Base-by-base conservation (phyloP, 2,329 filamentous ascomycete species). In the Aspergillus eucalypticola region DNA sequence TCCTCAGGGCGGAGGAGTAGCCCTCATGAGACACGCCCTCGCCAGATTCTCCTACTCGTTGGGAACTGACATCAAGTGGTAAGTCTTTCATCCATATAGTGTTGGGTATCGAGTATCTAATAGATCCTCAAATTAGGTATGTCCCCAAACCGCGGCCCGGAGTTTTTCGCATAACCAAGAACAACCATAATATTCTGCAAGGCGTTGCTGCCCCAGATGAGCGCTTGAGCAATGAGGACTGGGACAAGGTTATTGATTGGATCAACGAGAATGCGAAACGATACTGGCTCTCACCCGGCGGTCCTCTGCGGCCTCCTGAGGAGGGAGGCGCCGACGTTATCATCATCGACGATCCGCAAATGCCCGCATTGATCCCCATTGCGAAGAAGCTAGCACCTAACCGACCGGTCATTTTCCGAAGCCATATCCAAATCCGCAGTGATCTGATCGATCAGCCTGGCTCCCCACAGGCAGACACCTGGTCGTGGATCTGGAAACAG, bases 141-240 rank as follows among this genome's bases (percentile, higher is more conserved):
- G 90, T 94, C 1, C 91, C 91, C 6, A 92, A 91, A 73, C 90
- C 91, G 21, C 87, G 89, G 54, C 90, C 90, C 3, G 88, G 89
- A 15, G 87, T 94, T 10, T 95, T 95, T 76, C 84, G 90, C 54
- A 89, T 91, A 75, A 95, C 91, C 66, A 95, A 95, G 78, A 92
- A 89, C 66, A 90, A 92, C 67, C 91, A 95, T 84, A 95, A 95
- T 76, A 93, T 94, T 64, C 85, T 95, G 2, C 91, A 95, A 76
- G 91, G 90, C 8, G 90, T 93, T 44, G 86, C 87, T 42, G 80
- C 83, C 25, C 84, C 86, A 0, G 83, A 85, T 2, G 84, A 90
- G 66, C 83, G 86, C n/a, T 81, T 94, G 32, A 85, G 82, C 0
- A 67, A 79, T 1, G 83, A 89, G 2, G 85, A 90, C 59, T 86